phyloP scores from a whole-genome alignment of 2,329 filamentous ascomycete species.

The Apiospora arundinis region DNA sequence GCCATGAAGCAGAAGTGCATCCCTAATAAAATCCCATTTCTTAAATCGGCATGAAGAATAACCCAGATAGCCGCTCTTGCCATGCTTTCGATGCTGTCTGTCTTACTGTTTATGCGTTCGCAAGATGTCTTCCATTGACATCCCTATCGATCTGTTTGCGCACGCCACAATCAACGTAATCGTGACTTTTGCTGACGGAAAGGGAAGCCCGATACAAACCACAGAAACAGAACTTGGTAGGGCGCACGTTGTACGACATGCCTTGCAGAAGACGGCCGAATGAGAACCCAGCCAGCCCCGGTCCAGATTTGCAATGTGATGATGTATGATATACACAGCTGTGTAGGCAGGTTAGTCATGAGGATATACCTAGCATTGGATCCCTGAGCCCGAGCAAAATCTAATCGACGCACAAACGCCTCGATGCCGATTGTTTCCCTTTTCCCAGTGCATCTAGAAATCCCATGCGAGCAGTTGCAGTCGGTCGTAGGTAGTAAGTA shows the following conservation, averaged over 20 bases:
- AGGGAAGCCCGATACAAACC: neutral
- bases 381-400: neutral
- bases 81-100: neutral
- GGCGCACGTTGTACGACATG: slow-evolving; percentile 15
- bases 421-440: neutral
- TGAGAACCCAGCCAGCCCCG: neutral
- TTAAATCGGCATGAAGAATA: neutral
- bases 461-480: neutral
- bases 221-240: slow-evolving; percentile 7
- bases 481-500: neutral
- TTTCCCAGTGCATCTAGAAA: neutral
- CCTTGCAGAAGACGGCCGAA: slow-evolving; percentile 2
- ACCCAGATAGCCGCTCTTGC: neutral
- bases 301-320: slow-evolving; percentile 2
- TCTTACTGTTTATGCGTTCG: neutral
- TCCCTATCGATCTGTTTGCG: neutral
- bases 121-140: neutral
- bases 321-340: slow-evolving; percentile 3
- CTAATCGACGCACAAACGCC: neutral
- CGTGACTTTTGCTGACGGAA: slow-evolving; percentile 2
- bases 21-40: neutral
- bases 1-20: neutral
- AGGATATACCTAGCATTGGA: neutral
- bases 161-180: neutral
- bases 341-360: neutral